Conservation (phyloP, 495 filamentous ascomycete genomes). For the Trypethelium eluteriae region DNA sequence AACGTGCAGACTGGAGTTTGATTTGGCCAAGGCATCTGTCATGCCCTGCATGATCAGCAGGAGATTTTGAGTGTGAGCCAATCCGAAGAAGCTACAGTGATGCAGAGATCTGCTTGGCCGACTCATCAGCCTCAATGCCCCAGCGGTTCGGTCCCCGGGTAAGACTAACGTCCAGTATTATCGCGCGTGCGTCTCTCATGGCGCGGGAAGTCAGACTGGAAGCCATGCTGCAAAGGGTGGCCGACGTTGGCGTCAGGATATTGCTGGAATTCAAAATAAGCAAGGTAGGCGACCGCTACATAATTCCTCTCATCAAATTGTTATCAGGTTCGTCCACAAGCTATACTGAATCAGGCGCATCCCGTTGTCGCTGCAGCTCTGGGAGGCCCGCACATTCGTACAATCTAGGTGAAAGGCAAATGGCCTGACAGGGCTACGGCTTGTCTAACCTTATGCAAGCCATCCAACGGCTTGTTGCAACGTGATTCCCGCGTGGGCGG, state of each 20-base stretch:
- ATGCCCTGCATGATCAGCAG: neutral
- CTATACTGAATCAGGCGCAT: neutral
- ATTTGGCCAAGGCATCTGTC: neutral
- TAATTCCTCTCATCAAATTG: neutral
- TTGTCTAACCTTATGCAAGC: neutral
- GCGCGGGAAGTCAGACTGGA: neutral
- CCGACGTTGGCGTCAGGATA: too few species aligned
- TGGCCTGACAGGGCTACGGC: neutral
- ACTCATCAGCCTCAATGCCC: neutral
- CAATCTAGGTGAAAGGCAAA: neutral
- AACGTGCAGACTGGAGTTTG: neutral
- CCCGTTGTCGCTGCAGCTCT: neutral
- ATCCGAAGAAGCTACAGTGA: neutral
- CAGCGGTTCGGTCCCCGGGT: neutral
- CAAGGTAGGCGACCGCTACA: neutral
- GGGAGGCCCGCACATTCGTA: neutral
- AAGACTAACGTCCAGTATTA: neutral
- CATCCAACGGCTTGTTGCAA: neutral
- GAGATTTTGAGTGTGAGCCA: neutral
- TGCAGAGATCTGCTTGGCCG: neutral
- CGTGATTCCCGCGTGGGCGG: slow-evolving; percentile 8
- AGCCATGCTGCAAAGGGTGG: too few species aligned
- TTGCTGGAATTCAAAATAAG: too few species aligned
- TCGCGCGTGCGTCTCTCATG: neutral
- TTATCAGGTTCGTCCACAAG: neutral